Percentiles rank a stretch among this genome's conserved stretches.
Evolutionary conservation across 306 rosid genomes (phyloP).

Genomic region (Casuarina cunninghamiana): DNA sequence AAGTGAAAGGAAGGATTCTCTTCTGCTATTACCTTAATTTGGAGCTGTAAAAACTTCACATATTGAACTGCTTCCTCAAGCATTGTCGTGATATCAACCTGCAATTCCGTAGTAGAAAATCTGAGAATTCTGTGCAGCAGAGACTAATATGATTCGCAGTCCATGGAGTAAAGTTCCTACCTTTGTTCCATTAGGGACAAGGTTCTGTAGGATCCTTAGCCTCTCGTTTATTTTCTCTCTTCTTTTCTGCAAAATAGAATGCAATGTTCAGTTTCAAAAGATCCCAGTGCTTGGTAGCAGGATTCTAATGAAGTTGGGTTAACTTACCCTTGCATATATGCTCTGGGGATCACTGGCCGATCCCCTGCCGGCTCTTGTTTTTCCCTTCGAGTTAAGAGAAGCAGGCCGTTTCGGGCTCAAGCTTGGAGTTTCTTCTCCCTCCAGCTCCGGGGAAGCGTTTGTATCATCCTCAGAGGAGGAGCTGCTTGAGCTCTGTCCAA

Average conservation of each 20-base stretch:
- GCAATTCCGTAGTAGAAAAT: constrained; percentile 25
- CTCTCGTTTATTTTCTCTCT: constrained; percentile 94
- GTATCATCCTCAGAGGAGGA: constrained; percentile 74
- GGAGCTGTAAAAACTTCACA: constrained; percentile 87
- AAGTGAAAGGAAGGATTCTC: constrained; percentile 9
- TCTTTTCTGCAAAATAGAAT: constrained; percentile 65
- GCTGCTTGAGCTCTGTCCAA: constrained; percentile 55
- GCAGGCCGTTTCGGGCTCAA: constrained; percentile 32
- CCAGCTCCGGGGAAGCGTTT: constrained; percentile 10
- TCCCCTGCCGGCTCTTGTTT: constrained; percentile 53
- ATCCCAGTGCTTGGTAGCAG: constrained; percentile 7
- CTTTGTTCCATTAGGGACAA: constrained; percentile 95
- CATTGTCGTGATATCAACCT: constrained; percentile 99
- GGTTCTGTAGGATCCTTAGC: constrained; percentile 66
- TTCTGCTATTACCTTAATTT: constrained; percentile 67
- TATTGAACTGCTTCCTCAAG: constrained; percentile 95
- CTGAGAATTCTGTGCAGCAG: constrained; percentile 11
- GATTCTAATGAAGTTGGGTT: neutral
- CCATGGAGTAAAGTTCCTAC: constrained; percentile 30
- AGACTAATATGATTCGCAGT: neutral
- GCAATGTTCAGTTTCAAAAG: constrained; percentile 13
- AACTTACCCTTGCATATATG: constrained; percentile 76
- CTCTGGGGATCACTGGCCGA: constrained; percentile 83
- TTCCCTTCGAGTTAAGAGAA: constrained; percentile 42
- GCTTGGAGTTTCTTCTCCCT: constrained; percentile 24